Conservation (phyloP, 306 rosid genomes). For the Prunus armeniaca region DNA sequence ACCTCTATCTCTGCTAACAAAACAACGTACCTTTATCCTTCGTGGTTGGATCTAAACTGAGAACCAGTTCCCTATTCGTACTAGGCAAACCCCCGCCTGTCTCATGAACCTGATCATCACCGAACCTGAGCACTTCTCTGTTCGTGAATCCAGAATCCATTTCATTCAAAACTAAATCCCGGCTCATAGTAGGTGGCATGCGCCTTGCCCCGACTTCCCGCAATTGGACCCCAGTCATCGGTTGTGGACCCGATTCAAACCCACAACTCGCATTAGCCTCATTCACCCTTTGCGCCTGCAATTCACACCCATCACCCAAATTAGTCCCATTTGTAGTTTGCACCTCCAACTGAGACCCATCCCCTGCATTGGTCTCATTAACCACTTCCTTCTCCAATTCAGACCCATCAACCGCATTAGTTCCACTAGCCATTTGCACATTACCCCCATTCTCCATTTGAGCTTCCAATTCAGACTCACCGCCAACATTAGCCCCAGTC, state of each 20-base stretch:
- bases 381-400: slow-evolving; percentile 5
- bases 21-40: slow-evolving; percentile 30
- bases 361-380: background rate
- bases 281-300: background rate
- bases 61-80: slow-evolving; percentile 17
- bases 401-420: background rate
- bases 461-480: background rate
- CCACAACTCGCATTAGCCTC: background rate
- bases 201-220: slow-evolving; percentile 5
- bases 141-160: slow-evolving; percentile 10
- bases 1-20: background rate
- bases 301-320: background rate
- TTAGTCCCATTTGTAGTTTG: background rate
- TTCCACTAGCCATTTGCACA: background rate
- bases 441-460: background rate
- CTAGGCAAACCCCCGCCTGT: slow-evolving; percentile 13
- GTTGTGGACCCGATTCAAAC: background rate
- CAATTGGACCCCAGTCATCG: background rate
- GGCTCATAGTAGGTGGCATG: background rate
- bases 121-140: slow-evolving; percentile 13
- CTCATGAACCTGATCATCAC: slow-evolving; percentile 12
- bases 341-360: background rate
- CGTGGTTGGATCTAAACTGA: slow-evolving; percentile 17
- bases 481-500: background rate
- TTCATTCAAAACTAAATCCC: slow-evolving; percentile 3